phyloP scores from a whole-genome alignment of 805 yeast species.

The Kodamaea restingae region DNA sequence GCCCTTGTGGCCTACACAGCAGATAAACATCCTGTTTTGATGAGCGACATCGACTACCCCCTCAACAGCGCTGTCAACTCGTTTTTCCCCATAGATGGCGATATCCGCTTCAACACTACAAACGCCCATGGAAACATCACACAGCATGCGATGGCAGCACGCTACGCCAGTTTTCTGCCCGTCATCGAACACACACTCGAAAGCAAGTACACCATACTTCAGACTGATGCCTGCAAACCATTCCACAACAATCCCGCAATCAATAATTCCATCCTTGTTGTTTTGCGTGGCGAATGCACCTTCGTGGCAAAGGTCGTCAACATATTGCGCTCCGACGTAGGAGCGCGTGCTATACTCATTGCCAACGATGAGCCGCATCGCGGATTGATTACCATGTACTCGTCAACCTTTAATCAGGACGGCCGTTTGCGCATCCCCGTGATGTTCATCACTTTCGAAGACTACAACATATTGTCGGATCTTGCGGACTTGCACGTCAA shows the following conservation, averaged over 20 bases:
- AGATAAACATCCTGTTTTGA: neutral
- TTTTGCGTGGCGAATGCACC: conserved; percentile 30
- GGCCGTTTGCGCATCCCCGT: conserved; percentile 42
- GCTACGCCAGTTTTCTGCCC: conserved; percentile 43
- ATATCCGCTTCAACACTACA: conserved; percentile 28
- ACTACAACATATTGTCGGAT: conserved; percentile 22
- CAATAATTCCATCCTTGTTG: conserved; percentile 24
- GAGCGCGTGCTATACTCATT: conserved; percentile 50
- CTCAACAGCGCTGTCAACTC: conserved; percentile 34
- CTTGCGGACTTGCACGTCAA: conserved; percentile 7
- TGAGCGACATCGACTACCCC: conserved; percentile 24
- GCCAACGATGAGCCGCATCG: conserved; percentile 48
- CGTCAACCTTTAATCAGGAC: conserved; percentile 41
- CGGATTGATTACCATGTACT: conserved; percentile 54
- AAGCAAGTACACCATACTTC: conserved; percentile 18
- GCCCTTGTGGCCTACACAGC: neutral
- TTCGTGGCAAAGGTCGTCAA: conserved; percentile 49
- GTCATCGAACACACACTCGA: conserved; percentile 22
- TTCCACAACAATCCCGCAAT: conserved; percentile 12
- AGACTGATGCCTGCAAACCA: conserved; percentile 24
- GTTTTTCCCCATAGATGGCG: conserved; percentile 40
- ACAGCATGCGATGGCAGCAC: conserved; percentile 21
- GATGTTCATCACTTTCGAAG: conserved; percentile 47
- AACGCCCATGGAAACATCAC: conserved; percentile 11
- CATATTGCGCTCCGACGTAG: conserved; percentile 29